A percentile compares a stretch with the other conserved stretches of the same genome.
Evolutionary conservation across 2,329 filamentous ascomycete genomes (phyloP).

Genomic region (Ophiobolus disseminans): DNA sequence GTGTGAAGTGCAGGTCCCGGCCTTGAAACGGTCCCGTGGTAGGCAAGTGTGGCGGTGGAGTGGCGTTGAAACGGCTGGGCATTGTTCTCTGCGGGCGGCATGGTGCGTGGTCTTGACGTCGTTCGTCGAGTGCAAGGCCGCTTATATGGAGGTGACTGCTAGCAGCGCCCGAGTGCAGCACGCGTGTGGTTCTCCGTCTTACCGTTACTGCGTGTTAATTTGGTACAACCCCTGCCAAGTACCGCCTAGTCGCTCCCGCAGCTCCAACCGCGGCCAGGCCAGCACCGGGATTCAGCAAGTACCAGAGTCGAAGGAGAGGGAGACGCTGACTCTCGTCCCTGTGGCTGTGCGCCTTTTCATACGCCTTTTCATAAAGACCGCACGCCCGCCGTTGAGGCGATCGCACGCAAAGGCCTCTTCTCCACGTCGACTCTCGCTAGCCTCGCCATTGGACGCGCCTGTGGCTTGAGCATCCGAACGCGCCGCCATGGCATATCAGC

Average conservation of each 20-base stretch:
- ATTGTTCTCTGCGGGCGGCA: slow-evolving; percentile 13
- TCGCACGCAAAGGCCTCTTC: slow-evolving; percentile 19
- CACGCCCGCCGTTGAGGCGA: slow-evolving; percentile 27
- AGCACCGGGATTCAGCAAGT: slow-evolving; percentile 12
- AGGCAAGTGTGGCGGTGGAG: slow-evolving; percentile 26
- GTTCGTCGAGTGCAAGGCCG: slow-evolving; percentile 16
- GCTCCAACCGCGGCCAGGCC: slow-evolving; percentile 5
- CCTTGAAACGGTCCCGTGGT: slow-evolving; percentile 26
- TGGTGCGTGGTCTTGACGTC: slow-evolving; percentile 15
- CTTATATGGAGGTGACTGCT: slow-evolving; percentile 10
- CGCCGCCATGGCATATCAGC: slow-evolving; percentile 51
- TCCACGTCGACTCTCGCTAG: slow-evolving; percentile 31
- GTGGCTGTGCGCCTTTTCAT: slow-evolving; percentile 4
- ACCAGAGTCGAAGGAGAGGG: slow-evolving; percentile 18
- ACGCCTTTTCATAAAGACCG: slow-evolving; percentile 14
- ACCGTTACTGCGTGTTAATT: slow-evolving; percentile 26
- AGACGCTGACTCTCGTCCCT: neutral
- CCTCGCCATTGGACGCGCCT: slow-evolving; percentile 24
- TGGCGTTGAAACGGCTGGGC: slow-evolving; percentile 33
- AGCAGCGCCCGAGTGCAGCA: slow-evolving; percentile 9
- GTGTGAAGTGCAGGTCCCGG: slow-evolving; percentile 16
- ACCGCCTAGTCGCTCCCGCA: slow-evolving; percentile 22
- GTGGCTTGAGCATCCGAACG: slow-evolving; percentile 21
- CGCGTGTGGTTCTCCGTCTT: slow-evolving; percentile 12
- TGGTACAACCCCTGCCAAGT: slow-evolving; percentile 30